A percentile compares a stretch with the other conserved stretches of the same genome.
These are phyloP conservation scores for Austroboletus eburneus DNA, from an alignment of 768 basidiomycete species.

Conservation along the genomic window DNA sequence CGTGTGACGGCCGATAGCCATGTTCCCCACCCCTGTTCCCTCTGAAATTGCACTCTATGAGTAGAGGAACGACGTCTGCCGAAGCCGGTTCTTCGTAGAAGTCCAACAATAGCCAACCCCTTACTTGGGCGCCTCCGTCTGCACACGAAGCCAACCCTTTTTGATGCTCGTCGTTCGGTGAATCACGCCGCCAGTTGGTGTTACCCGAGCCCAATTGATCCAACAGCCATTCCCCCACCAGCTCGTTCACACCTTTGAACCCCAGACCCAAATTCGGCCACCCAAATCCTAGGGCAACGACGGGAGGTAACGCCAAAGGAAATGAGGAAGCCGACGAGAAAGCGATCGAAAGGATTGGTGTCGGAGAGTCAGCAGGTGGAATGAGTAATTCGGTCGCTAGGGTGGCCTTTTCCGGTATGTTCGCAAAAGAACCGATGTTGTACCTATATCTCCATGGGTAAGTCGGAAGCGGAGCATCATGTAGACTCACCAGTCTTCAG, in stretches of 20 bases:
- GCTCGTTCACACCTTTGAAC: conserved; percentile 80
- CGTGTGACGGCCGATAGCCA: not conserved
- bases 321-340: conserved; percentile 80
- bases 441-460: conserved; percentile 51
- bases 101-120: conserved; percentile 77
- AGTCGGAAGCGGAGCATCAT: not conserved
- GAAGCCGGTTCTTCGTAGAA: conserved; percentile 59
- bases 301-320: conserved; percentile 74
- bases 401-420: conserved; percentile 78
- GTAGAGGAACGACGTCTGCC: conserved; percentile 52
- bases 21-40: conserved; percentile 38
- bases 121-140: conserved; percentile 39
- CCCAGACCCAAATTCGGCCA: conserved; percentile 76
- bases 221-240: conserved; percentile 70
- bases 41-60: conserved; percentile 77
- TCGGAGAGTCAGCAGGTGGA: conserved; percentile 32
- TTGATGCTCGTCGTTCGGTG: not conserved
- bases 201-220: conserved; percentile 36
- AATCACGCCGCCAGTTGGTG: not conserved
- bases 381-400: conserved; percentile 53
- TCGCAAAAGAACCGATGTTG: conserved; percentile 69
- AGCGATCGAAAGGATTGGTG: conserved; percentile 62
- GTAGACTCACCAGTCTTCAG: conserved; percentile 74
- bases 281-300: conserved; percentile 78
- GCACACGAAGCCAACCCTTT: not conserved